These are phyloP conservation scores for Kuraishia piskuri DNA, from an alignment of 805 yeast species.

Conservation along the genomic window DNA sequence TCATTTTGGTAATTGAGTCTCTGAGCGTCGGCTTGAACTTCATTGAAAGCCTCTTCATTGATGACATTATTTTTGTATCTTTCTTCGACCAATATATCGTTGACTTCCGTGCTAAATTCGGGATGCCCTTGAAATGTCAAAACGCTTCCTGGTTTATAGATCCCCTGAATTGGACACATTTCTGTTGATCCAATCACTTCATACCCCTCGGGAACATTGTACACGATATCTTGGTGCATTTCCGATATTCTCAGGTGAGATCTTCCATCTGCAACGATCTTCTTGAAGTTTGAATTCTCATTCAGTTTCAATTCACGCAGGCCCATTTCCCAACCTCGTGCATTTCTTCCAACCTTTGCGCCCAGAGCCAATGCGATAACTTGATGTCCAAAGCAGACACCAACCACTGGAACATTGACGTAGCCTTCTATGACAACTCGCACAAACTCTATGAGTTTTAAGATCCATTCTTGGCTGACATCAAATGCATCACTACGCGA, in stretches of 20 bases:
- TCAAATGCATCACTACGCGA: slow-evolving; percentile 40
- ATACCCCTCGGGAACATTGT: slow-evolving; percentile 29
- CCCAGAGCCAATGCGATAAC: slow-evolving; percentile 62
- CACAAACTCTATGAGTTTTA: slow-evolving; percentile 27
- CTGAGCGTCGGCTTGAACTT: not conserved
- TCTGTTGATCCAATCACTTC: slow-evolving; percentile 43
- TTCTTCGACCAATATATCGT: not conserved
- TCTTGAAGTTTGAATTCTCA: slow-evolving; percentile 20
- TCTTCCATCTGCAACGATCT: slow-evolving; percentile 11
- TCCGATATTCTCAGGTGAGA: slow-evolving; percentile 35
- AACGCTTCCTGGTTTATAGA: slow-evolving; percentile 40
- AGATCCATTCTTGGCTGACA: slow-evolving; percentile 30
- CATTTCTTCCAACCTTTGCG: slow-evolving; percentile 45
- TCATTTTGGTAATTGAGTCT: not conserved
- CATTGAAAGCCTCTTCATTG: not conserved
- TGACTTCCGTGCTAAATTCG: slow-evolving; percentile 41
- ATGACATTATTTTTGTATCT: too few relatives aligned
- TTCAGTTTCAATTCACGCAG: slow-evolving; percentile 40
- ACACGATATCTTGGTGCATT: slow-evolving; percentile 51
- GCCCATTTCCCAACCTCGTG: slow-evolving; percentile 70
- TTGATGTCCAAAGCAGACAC: slow-evolving; percentile 89
- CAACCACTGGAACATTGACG: slow-evolving; percentile 41
- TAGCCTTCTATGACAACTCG: slow-evolving; percentile 8
- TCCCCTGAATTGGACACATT: slow-evolving; percentile 59
- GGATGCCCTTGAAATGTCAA: slow-evolving; percentile 89